These are phyloP conservation scores for Fusarium equiseti DNA, from an alignment of 2,329 filamentous ascomycete species.

Conservation along the genomic window DNA sequence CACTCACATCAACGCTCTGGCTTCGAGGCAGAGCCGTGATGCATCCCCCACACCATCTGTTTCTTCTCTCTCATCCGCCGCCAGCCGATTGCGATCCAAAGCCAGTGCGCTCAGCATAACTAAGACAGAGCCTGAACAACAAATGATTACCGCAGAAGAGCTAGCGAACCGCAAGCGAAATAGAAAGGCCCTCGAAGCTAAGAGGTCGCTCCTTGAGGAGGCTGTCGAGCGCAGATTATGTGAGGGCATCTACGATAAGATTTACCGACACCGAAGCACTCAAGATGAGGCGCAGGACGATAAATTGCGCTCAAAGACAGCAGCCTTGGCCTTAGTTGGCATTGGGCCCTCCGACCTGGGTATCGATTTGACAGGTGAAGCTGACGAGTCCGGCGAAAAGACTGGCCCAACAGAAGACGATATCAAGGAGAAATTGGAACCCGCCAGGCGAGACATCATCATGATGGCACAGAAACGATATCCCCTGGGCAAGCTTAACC, in stretches of 20 bases:
- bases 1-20: constrained; percentile 86
- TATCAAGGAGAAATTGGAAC: constrained; percentile 78
- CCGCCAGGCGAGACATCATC: constrained; percentile 75
- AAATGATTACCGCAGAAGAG: constrained; percentile 92
- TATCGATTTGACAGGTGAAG: constrained; percentile 74
- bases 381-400: constrained; percentile 67
- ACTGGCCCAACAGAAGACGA: constrained; percentile 72
- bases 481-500: constrained; percentile 90
- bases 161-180: constrained; percentile 83
- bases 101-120: constrained; percentile 65
- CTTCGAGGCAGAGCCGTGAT: constrained; percentile 78
- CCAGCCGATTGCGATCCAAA: constrained; percentile 68
- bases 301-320: constrained; percentile 93
- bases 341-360: constrained; percentile 89
- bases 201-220: constrained; percentile 84
- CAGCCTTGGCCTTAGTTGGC: constrained; percentile 88
- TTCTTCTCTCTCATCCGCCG: constrained; percentile 68
- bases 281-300: constrained; percentile 96
- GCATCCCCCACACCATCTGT: constrained; percentile 66
- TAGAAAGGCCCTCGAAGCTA: constrained; percentile 81
- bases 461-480: constrained; percentile 90
- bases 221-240: constrained; percentile 89
- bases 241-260: constrained; percentile 85
- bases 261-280: constrained; percentile 91
- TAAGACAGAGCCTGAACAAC: constrained; percentile 69